Evolutionary conservation across 2,329 filamentous ascomycete genomes (phyloP), one percentile per base, ranked within the genome.

Genomic region (Botrytis hyacinthi): DNA sequence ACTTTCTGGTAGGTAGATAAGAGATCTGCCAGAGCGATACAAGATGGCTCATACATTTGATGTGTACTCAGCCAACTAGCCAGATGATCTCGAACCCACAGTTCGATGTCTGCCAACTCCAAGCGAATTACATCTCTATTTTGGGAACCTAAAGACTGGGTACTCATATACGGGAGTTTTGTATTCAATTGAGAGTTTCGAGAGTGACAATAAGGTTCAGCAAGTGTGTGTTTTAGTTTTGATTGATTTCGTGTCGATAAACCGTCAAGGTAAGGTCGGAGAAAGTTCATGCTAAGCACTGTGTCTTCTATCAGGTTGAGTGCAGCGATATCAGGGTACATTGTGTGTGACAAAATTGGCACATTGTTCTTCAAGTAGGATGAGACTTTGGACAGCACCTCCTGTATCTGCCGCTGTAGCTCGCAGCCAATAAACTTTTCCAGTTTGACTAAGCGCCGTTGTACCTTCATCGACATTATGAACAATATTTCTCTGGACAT

Each of bases 21-120:
- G 6, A 82, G 67, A 0, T 71, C 7, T 1, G 70, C 74, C 2
- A 86, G 78, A 6, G 73, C 42, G 0, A n/a, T 26, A 69, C 82
- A 85, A 7, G 80, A 80, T 0, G 57, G n/a, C 0, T 62, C 54
- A 18, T 78, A 73, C 0, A n/a, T n/a, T 61, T 42, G 29, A 4
- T 77, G 72, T 57, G 83, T 75, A 0, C n/a, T 7, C 32, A 67
- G 22, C 44, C 46, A 67, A 54, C 4, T 2, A 9, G 46, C 63
- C 0, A 89, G 81, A 54, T 83, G 67, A 0, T 75, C 29, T 2
- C 80, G 78, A 4, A 88, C 84, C 88, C 88, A 90, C 0, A 70
- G 54, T 76, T 90, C 88, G 22, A 89, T 80, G 7, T 80, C 81
- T 10, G 78, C 78, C 1, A 87, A 77, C 10, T 76, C 68, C 71